Percentiles rank a stretch among this genome's conserved stretches.
Conservation (phyloP, 2,329 filamentous ascomycete genomes). For the Alternaria ethzedia region DNA sequence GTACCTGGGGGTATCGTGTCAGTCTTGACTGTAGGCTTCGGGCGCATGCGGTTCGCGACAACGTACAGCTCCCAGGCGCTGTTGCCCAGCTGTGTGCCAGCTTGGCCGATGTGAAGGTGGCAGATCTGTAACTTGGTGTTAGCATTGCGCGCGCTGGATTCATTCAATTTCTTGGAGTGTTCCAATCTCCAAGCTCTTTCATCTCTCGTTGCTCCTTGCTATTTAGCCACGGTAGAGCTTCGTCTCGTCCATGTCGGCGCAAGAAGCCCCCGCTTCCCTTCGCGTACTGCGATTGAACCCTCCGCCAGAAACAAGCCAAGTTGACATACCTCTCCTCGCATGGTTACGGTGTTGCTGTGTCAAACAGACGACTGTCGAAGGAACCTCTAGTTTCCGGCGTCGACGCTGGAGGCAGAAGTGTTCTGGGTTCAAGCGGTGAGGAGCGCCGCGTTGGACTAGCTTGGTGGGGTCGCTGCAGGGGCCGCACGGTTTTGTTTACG, state of each 20-base stretch:
- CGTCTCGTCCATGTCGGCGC: constrained; percentile 12
- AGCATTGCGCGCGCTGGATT: constrained; percentile 6
- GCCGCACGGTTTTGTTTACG: constrained; percentile 19
- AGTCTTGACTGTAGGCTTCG: constrained; percentile 19
- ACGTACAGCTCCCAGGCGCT: constrained; percentile 78
- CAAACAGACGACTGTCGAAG: constrained; percentile 44
- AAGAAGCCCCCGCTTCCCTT: constrained; percentile 2
- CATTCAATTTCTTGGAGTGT: neutral
- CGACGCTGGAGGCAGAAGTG: constrained; percentile 18
- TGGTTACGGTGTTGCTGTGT: constrained; percentile 44
- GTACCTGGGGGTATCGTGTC: constrained; percentile 59
- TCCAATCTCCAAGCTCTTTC: neutral
- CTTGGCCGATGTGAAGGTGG: constrained; percentile 73
- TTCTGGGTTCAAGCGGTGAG: constrained; percentile 21
- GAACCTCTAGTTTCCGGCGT: constrained; percentile 20
- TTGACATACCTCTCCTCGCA: constrained; percentile 51
- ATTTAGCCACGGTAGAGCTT: neutral
- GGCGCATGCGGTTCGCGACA: constrained; percentile 18
- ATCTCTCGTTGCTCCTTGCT: neutral
- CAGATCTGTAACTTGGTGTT: constrained; percentile 58
- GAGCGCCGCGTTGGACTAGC: constrained; percentile 25
- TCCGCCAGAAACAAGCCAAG: neutral
- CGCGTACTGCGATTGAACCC: neutral
- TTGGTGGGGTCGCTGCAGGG: constrained; percentile 29
- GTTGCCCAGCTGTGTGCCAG: constrained; percentile 76